A percentile compares a stretch with the other conserved stretches of the same genome.
Evolutionary conservation across 225 moss, liverwort and hornwort genomes (phyloP).

Genomic region (Asterella californica): DNA sequence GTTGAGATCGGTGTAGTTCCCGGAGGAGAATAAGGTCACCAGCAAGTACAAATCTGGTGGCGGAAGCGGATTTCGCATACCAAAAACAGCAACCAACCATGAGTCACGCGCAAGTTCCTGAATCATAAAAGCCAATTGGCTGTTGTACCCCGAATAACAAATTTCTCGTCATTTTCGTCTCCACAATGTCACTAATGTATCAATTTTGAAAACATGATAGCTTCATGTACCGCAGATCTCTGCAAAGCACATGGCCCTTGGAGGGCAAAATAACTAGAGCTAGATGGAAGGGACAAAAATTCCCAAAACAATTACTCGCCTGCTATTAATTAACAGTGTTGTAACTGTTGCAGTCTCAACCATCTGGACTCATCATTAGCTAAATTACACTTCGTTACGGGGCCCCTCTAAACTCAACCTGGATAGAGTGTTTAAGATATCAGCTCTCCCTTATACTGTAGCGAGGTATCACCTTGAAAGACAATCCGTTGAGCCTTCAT

Average conservation of each 20-base stretch:
- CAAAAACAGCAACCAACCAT: not conserved
- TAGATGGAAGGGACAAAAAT: not conserved
- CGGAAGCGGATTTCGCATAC: not conserved
- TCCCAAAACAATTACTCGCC: not conserved
- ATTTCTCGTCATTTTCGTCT: not conserved
- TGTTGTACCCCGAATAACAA: not conserved
- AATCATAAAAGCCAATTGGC: not conserved
- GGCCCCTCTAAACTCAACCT: not conserved
- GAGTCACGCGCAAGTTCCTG: not conserved
- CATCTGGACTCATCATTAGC: constrained; percentile 5
- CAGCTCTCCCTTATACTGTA: constrained; percentile 1
- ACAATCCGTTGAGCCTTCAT: constrained; percentile 3
- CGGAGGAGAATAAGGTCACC: not conserved
- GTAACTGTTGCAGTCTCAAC: not conserved
- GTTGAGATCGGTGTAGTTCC: not conserved
- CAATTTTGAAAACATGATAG: not conserved
- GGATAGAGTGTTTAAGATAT: constrained; percentile 1
- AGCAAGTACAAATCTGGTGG: not conserved
- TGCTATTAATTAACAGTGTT: not conserved
- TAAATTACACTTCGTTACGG: constrained; percentile 14
- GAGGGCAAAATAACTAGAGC: not conserved
- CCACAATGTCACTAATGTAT: not conserved
- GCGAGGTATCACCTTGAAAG: not conserved
- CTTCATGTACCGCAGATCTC: constrained; percentile 2
- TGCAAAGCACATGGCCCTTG: not conserved